Base-by-base conservation (phyloP, 164 flowering plant species). In the Magnolia officinalis region DNA sequence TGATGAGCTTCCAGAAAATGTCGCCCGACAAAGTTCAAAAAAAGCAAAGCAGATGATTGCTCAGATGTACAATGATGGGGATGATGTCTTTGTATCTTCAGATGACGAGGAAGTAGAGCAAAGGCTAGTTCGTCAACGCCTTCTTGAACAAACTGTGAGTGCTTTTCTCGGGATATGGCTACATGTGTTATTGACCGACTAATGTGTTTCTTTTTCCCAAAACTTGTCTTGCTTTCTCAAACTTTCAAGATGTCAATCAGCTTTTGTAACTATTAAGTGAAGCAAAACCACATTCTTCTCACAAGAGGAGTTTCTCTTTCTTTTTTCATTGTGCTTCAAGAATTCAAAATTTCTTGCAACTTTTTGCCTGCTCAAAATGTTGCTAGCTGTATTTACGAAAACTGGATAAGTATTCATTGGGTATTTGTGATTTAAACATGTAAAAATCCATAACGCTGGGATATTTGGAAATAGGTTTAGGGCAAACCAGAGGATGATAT, bases 31-130 rank as follows among this genome's bases (percentile, higher is more conserved):
- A 64, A 90, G 79, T 80, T 68, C 84, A 26, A 89, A 78, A 79
- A 89, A 84, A 78, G 72, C 81, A 70, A 92, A 91, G 85, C 89
- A 91, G 83, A 89, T 92, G 90, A 88, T 94, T 70, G 81, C 88
- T 37, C 87, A 83, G 80, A 84, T 92, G 92, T 91, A 90, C 76
- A 80, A 82, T 21, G 97, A 93, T 72, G 85, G 86, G 73, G 93
- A 92, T 73, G 98, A 92, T 71, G 75, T 31, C 65, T 94, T 84
- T 72, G 49, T 91, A 71, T 91, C 96, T 69, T 91, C 95, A 72
- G 99, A 92, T 77, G 98, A 91, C 24, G 98, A 96, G 61, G 96
- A 90, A 85, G 82, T 86, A 20, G 97, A 88, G 67, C 82, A 79
- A 73, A 84, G 66, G 66, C 82, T 84, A 8, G 82, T 80, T 29